Evolutionary conservation across 2,329 filamentous ascomycete genomes (phyloP), one percentile per base, ranked within the genome.

Genomic region (Blastomyces gilchristii): DNA sequence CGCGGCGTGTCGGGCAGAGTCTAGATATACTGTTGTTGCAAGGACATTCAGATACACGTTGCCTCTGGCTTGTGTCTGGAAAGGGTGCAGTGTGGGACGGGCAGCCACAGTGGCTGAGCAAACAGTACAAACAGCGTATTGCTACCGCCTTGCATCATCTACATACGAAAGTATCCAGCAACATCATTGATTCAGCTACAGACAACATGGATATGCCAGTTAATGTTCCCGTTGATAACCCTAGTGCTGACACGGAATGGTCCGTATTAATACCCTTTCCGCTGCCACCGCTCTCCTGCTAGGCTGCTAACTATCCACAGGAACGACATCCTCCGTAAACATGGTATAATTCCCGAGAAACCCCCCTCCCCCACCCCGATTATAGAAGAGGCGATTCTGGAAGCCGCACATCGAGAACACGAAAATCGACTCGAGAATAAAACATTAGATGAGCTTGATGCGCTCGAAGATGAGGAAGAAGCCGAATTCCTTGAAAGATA

Each of bases 171-270:
- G 37, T 7, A 34, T 28, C 14, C 49, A 39, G 37, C 8, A 39
- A 11, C 37, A 39, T 37, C n/a, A 22, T 37, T 12, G 25, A 43
- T 50, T 54, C 37, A 59, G 2, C 28, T 57, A 70, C 72, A 57
- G 45, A 41, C 71, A 74, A 71, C 73, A 79, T 80, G 69, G 80
- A 85, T 67, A 79, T 83, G 77, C 83, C 82, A 49, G 79, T 87
- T 66, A 83, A 87, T 71, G 94, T 99, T 65, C 91, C 92, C 54
- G 88, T 99, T 68, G 91, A 96, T 73, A 88, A 97, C 73, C 93
- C 93, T 41, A 96, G 97, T 73, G 94, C 91, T 66, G 94, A 99
- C 74, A 99, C 94, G 67, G 94, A 99, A 87, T 99, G 94, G 94
- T 92, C 79, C 64, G 68, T 67, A 37, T 63, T 66, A 22, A 22